These are phyloP conservation scores for Chlorella variabilis DNA, from an alignment of 163 green algal species.

Conservation along the genomic window DNA sequence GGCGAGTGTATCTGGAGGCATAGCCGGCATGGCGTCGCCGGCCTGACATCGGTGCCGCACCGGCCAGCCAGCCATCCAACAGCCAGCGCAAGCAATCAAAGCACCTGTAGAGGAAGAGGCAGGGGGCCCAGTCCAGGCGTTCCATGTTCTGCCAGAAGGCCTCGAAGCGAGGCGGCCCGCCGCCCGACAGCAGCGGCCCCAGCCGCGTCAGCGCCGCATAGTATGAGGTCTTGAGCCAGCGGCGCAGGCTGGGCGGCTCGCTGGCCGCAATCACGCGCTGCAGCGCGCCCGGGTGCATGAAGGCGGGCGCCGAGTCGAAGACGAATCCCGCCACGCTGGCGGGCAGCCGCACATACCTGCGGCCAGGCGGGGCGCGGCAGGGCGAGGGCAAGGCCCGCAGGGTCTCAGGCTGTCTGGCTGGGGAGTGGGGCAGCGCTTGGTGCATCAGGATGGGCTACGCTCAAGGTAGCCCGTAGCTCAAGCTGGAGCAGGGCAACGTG, in stretches of 20 bases:
- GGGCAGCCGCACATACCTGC: conserved; percentile 5
- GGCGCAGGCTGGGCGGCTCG: conserved; percentile 8
- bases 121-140: conserved; percentile 6
- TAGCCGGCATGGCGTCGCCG: no score
- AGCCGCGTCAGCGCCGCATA: neutral
- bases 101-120: conserved; percentile 28
- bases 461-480: no score
- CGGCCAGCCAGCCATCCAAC: no score
- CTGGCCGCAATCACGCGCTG: conserved; percentile 10
- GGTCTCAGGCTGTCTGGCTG: no score
- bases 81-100: no score
- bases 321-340: conserved; percentile 6
- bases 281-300: conserved; percentile 9
- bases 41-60: no score
- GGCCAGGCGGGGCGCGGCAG: neutral
- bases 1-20: no score
- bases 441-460: no score
- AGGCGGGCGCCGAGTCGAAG: conserved; percentile 33
- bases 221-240: neutral
- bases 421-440: no score
- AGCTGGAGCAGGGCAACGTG: no score
- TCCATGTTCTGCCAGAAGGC: conserved; percentile 18
- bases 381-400: neutral
- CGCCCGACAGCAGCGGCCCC: neutral
- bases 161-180: neutral